Conservation (phyloP, 2,329 filamentous ascomycete genomes). For the Chlorencoelia australis region DNA sequence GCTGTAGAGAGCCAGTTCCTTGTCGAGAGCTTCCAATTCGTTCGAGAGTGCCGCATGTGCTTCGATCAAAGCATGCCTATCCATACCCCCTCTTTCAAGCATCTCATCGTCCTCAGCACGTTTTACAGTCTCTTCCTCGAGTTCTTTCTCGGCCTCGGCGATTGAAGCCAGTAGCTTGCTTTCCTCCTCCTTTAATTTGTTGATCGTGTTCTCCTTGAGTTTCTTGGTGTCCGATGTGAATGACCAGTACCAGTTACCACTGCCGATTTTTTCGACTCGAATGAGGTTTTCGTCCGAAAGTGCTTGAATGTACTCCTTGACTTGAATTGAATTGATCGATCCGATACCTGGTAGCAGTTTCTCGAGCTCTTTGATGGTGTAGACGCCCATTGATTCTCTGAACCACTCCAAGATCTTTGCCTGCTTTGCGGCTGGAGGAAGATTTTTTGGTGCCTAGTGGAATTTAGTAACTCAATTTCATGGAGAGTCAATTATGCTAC, state of each 20-base stretch:
- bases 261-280: constrained; percentile 59
- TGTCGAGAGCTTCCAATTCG: constrained; percentile 23
- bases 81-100: constrained; percentile 21
- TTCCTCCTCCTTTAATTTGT: constrained; percentile 30
- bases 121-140: constrained; percentile 28
- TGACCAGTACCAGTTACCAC: constrained; percentile 64
- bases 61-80: constrained; percentile 20
- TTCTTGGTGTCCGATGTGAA: constrained; percentile 46
- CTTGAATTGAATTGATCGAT: constrained; percentile 55
- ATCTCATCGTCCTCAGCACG: constrained; percentile 26
- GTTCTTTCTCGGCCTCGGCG: constrained; percentile 27
- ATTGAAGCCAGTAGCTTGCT: constrained; percentile 23
- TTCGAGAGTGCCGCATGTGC: constrained; percentile 19
- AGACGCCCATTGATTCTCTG: constrained; percentile 47
- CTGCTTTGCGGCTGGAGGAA: constrained; percentile 47
- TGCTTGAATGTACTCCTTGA: constrained; percentile 56
- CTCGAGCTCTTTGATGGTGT: constrained; percentile 59
- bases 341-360: constrained; percentile 51
- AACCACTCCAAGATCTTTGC: constrained; percentile 48
- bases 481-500: no score
- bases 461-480: no score
- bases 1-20: constrained; percentile 23
- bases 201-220: constrained; percentile 33
- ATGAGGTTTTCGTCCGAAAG: constrained; percentile 52
- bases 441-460: constrained; percentile 42